Conservation (phyloP, 345 rosid genomes). For the Salix arbutifolia region DNA sequence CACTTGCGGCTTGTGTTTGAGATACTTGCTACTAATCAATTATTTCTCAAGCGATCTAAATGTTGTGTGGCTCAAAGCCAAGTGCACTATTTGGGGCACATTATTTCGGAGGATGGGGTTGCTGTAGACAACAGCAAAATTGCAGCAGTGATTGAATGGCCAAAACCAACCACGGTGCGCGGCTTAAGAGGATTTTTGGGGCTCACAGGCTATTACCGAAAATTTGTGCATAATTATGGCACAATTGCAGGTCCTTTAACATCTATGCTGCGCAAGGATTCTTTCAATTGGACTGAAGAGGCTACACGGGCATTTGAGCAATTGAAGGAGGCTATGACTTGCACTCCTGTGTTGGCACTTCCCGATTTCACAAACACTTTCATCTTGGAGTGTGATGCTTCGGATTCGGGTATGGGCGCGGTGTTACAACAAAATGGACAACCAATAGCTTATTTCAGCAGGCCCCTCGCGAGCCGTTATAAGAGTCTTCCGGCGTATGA, state of each 20-base stretch:
- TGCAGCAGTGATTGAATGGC: background rate
- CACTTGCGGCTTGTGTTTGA: no score
- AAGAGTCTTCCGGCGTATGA: background rate
- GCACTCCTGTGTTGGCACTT: no score
- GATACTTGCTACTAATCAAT: no score
- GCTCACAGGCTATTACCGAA: background rate
- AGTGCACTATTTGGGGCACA: background rate
- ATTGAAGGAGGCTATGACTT: no score
- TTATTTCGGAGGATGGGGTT: background rate
- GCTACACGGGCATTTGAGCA: no score
- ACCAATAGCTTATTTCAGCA: background rate
- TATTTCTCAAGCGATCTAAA: background rate
- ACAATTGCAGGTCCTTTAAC: no score
- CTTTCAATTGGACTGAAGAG: no score
- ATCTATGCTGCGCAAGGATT: no score
- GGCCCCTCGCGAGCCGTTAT: no score
- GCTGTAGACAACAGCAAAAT: background rate
- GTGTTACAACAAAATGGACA: no score
- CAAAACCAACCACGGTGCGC: accelerated
- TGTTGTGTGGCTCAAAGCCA: background rate
- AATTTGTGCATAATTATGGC: background rate
- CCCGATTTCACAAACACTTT: background rate
- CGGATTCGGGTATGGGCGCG: accelerated
- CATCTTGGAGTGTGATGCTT: background rate
- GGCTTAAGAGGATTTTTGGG: background rate